Conservation (phyloP, 306 rosid genomes). For the Betula pendula region DNA sequence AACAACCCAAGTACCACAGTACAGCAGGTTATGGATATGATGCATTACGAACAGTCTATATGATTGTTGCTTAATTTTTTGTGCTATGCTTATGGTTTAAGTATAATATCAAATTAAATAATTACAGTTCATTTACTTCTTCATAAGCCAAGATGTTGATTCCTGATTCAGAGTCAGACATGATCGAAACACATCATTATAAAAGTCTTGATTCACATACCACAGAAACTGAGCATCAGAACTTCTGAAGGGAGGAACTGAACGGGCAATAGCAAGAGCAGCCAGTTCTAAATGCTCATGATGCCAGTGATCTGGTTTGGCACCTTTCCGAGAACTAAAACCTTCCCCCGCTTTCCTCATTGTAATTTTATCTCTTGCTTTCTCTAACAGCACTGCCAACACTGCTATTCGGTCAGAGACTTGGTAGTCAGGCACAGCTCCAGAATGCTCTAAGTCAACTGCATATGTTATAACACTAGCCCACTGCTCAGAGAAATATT, state of each 20-base stretch:
- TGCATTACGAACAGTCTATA: neutral
- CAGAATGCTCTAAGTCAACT: conserved; percentile 46
- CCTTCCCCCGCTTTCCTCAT: conserved; percentile 46
- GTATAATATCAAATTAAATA: neutral
- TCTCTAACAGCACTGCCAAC: conserved; percentile 71
- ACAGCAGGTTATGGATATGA: neutral
- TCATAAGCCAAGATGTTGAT: neutral
- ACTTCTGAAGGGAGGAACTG: conserved; percentile 48
- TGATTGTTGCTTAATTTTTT: neutral
- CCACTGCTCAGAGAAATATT: conserved; percentile 85
- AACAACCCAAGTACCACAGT: neutral
- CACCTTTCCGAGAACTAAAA: conserved; percentile 35
- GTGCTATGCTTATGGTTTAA: neutral
- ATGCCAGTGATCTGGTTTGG: conserved; percentile 62
- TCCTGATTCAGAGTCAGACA: neutral
- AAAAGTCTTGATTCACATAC: conserved; percentile 51
- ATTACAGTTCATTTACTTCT: conserved; percentile 16
- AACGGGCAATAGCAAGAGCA: conserved; percentile 62
- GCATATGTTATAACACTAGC: conserved; percentile 56
- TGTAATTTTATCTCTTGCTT: conserved; percentile 54
- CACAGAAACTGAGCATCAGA: conserved; percentile 64
- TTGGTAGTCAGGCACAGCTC: conserved; percentile 35
- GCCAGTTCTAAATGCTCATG: conserved; percentile 67
- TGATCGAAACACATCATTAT: conserved; percentile 2
- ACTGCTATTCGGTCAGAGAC: conserved; percentile 55